A percentile compares a stretch with the other conserved stretches of the same genome.
Conservation (phyloP, 257 asterid species). For the Solanum lignicaule region DNA sequence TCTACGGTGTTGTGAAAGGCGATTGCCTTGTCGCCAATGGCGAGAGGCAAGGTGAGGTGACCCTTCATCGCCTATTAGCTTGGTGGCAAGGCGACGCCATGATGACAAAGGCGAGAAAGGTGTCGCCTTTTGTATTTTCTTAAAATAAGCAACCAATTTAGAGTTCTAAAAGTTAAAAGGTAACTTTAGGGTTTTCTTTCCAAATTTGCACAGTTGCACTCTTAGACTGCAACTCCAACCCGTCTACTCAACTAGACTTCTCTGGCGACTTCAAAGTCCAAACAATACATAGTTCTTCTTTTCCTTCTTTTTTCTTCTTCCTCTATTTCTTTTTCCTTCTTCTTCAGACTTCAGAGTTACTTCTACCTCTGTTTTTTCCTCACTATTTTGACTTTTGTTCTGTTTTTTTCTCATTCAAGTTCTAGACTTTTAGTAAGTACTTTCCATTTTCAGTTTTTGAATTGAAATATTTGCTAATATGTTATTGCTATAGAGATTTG, state of each 20-base stretch:
- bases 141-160: background rate
- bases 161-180: no score
- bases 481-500: background rate
- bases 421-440: background rate
- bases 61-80: background rate
- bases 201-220: background rate
- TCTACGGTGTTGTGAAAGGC: background rate
- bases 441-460: background rate
- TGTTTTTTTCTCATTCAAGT: background rate
- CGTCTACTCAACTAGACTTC: background rate
- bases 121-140: background rate
- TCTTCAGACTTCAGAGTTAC: background rate
- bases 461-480: background rate
- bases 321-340: background rate
- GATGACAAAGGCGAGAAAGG: background rate
- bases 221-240: background rate
- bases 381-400: no score
- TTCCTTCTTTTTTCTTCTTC: no score
- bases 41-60: background rate
- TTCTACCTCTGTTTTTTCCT: background rate
- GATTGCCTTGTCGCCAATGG: background rate
- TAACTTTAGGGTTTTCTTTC: background rate
- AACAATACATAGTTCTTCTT: background rate
- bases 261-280: background rate
- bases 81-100: background rate